Evolutionary conservation across 179 eudicot genomes (phyloP), one percentile per base, ranked within the genome.

Genomic region (Silene noctiflora): DNA sequence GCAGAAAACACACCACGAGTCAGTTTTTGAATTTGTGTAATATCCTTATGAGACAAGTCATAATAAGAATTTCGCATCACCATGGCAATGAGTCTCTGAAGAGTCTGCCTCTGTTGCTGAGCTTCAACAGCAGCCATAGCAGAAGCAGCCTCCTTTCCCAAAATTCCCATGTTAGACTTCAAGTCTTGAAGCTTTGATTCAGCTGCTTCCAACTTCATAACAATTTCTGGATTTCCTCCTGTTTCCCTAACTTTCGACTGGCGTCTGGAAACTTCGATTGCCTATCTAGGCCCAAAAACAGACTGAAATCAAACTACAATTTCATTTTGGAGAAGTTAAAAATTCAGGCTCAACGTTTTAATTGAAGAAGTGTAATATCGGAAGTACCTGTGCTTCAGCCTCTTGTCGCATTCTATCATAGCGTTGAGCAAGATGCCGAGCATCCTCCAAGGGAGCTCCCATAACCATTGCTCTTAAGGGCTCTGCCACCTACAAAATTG

Each of bases 391-490:
- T 69, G 95, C 91, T 87, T 95, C 99, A 80, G 96, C 95, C 78
- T 95, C 99, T 86, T 92, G 99, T 67, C 97, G 91, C 90, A 93
- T 88, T 84, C 95, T 83, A 78, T 95, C 97, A 80, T 92, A 95
- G 74, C 93, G 94, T 75, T 95, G 99, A 79, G 97, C 93, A 85
- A 92, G 97, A 87, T 93, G 97, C 16, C 99, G 93, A 85, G 99
- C 99, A 81, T 95, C 99, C 75, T 93, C 99, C 71, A 95, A 82
- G 67, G 99, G 92, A 78, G 97, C 94, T 82, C 99, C 99, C 88
- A 92, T 79, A 61, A 93, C 97, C 97, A 95, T 92, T 55, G 99
- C 96, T 82, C 97, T 83, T 66, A 31, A 66, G 53, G 71, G 51
- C 17, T 67, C 71, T 67, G 53, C 71, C 27, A 67, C 51, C 53